These are phyloP conservation scores for Parastagonospora avenae DNA, from an alignment of 2,329 filamentous ascomycete genomes.

Conservation along the genomic window DNA sequence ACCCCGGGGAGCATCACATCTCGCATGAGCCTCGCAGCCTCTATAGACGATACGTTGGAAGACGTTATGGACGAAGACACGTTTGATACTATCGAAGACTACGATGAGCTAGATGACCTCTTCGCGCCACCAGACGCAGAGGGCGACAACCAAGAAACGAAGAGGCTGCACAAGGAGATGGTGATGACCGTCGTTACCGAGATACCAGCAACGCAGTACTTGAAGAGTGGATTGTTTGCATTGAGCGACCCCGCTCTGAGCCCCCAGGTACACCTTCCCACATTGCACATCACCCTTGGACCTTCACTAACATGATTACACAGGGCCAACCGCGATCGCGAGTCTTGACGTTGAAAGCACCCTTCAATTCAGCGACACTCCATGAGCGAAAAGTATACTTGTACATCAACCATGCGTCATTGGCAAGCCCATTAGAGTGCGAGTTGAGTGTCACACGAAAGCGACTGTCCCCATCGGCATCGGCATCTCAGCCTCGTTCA, in stretches of 20 bases:
- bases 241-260: constrained; percentile 20
- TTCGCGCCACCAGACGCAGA: constrained; percentile 39
- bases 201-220: constrained; percentile 35
- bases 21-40: constrained; percentile 44
- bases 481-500: constrained; percentile 30
- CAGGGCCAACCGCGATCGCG: constrained; percentile 24
- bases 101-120: constrained; percentile 47
- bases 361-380: constrained; percentile 43
- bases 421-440: constrained; percentile 41
- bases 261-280: constrained; percentile 19
- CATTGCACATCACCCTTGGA: background rate
- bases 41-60: constrained; percentile 46
- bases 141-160: constrained; percentile 37
- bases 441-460: constrained; percentile 46
- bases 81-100: constrained; percentile 46
- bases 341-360: constrained; percentile 38
- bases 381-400: constrained; percentile 46
- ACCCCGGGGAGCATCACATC: constrained; percentile 56
- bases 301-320: background rate
- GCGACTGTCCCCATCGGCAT: constrained; percentile 36
- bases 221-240: constrained; percentile 34
- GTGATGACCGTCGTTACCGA: constrained; percentile 45
- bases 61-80: constrained; percentile 47
- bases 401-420: constrained; percentile 43
- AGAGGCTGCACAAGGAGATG: constrained; percentile 47